Conservation (phyloP, 2,329 filamentous ascomycete genomes). For the Fusarium anthophilum region DNA sequence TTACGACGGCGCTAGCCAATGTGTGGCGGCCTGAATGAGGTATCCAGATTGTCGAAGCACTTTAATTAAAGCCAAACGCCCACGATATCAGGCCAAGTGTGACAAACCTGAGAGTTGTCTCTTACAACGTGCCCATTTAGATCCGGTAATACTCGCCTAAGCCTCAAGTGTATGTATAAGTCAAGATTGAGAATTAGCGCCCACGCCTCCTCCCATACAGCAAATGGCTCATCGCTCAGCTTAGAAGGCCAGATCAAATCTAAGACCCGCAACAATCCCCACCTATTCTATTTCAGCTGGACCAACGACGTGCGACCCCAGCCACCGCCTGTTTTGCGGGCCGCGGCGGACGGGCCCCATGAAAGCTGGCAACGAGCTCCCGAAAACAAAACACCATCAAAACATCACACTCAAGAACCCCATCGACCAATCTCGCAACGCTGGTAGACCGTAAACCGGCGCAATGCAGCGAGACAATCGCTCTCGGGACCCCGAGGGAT, state of each 20-base stretch:
- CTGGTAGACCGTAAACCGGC: conserved; percentile 39
- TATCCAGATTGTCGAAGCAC: conserved; percentile 10
- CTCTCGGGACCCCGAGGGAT: conserved; percentile 65
- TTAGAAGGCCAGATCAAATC: conserved; percentile 39
- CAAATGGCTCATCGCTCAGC: conserved; percentile 7
- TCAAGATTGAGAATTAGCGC: conserved; percentile 12
- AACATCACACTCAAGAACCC: conserved; percentile 24
- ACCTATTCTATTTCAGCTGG: conserved; percentile 23
- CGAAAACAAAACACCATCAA: conserved; percentile 46
- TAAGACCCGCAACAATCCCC: conserved; percentile 28
- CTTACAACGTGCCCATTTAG: conserved; percentile 9
- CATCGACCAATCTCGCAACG: conserved; percentile 32
- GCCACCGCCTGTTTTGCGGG: conserved; percentile 45
- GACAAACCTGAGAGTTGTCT: conserved; percentile 20
- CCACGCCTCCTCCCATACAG: not conserved
- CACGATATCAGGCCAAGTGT: conserved; percentile 16
- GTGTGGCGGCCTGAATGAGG: conserved; percentile 43
- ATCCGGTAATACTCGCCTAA: not conserved
- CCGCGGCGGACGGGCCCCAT: conserved; percentile 40
- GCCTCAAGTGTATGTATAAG: not conserved
- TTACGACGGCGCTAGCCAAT: conserved; percentile 36
- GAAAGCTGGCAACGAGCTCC: conserved; percentile 37
- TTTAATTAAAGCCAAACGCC: conserved; percentile 24
- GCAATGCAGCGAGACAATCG: conserved; percentile 65
- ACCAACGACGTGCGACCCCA: conserved; percentile 41